Base-by-base conservation (phyloP, 1,139 yeast species). In the Geotrichum restrictum region DNA sequence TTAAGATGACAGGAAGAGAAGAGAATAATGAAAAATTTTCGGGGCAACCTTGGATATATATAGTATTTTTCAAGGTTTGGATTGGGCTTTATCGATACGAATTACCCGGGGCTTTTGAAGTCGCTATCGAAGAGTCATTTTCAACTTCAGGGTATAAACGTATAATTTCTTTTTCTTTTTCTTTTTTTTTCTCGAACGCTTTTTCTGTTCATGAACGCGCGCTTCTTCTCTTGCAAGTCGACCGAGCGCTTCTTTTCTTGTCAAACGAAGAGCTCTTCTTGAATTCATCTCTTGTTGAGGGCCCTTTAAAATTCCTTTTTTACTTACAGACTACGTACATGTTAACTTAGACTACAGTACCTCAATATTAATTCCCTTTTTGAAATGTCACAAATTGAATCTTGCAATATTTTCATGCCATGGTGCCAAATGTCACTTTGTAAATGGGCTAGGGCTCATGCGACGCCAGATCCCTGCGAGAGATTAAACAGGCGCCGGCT, bases 101-200 rank as follows among this genome's bases (percentile, higher is more conserved):
- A 22, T 44, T 44, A 44, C 48, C 48, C 48, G 48, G 48, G 33
- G 14, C 14, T 13, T n/a, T 8, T 24, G 29, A 24, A 5, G 5
- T 24, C 29, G 5, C 8, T 24, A 24, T 24, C 29, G 11, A 21
- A 18, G 16, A 39, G 14, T 10, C 11, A 6, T 7, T 10, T 16
- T 6, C 19, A n/a, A n/a, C n/a, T n/a, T 42, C 36, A 42, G 34
- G 37, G 34, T 43, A 18, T 10, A 18, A 21, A 32, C 11, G 18
- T 27, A 5, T 16, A 21, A 16, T 14, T 21, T 24, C 18, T 29
- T 44, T 18, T 33, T 11, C 36, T 3, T 8, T n/a, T 16, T 43
- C 31, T 33, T 45, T 45, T 45, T 45, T 32, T 45, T 34, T 21
- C 22, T 45, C 22, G 27, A n/a, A n/a, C n/a, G 13, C 8, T 10